phyloP scores from a whole-genome alignment of 345 rosid species.

The Lenwebbia sp. region DNA sequence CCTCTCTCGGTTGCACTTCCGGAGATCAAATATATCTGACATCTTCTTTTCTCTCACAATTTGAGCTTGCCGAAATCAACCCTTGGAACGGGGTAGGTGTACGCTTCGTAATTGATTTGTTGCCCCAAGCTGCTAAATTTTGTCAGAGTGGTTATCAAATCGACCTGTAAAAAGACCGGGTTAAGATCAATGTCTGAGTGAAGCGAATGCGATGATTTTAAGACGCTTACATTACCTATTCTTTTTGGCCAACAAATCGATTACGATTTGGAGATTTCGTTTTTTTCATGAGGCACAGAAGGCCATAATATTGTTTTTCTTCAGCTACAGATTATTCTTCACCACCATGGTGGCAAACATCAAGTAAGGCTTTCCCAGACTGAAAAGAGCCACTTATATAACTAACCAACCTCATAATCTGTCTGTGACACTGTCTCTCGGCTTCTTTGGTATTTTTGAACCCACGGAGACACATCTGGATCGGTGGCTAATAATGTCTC shows the following conservation, averaged over 20 bases:
- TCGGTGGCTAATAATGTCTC: slow-evolving; percentile 59
- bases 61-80: slow-evolving; percentile 81
- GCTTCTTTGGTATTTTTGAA: slow-evolving; percentile 81
- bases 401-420: slow-evolving; percentile 69
- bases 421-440: slow-evolving; percentile 90
- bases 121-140: slow-evolving; percentile 78
- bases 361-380: neutral
- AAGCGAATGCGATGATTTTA: neutral
- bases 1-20: neutral
- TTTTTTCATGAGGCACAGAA: neutral
- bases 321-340: neutral
- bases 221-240: neutral
- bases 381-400: neutral
- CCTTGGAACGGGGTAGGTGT: slow-evolving; percentile 49
- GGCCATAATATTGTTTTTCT: neutral
- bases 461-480: slow-evolving; percentile 72
- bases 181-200: neutral
- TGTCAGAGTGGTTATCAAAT: slow-evolving; percentile 77
- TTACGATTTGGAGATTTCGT: neutral
- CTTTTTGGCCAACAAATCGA: neutral
- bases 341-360: neutral
- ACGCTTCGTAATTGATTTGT: slow-evolving; percentile 81
- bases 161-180: slow-evolving; percentile 42
- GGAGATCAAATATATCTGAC: neutral
- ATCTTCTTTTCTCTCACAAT: slow-evolving; percentile 6